Evolutionary conservation across 805 yeast genomes (phyloP), one percentile per base, ranked within the genome.

Genomic region (Wickerhamomyces ciferrii): DNA sequence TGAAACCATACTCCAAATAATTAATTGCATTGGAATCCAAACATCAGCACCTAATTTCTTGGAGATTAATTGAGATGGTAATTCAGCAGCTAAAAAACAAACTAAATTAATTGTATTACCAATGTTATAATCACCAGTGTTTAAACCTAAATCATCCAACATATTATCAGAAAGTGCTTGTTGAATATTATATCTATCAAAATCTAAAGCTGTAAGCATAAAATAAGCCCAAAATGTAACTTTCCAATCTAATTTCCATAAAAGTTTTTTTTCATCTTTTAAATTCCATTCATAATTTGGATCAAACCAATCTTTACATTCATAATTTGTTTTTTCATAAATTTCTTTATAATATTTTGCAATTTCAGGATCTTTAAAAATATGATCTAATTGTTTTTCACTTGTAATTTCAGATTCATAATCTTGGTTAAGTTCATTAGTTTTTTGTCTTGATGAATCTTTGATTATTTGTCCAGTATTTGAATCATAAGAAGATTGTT

Each of bases 1-100:
- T 4, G 83, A 73, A 19, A 81, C 79, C 21, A 76, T 46, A 31
- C 79, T 71, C 86, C 87, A 81, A 1, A 68, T 48, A 18, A 65
- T 54, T 64, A 81, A 76, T 54, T 81, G 84, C 32, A 69, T 56
- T 4, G 85, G 85, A 49, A 81, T 71, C 71, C 81, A 78, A 15
- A 67, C 53, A 55, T 80, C 85, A 4, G 83, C 76, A 5, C 87
- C 87, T 31, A 81, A 47, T 43, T 67, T 69, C 59, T 82, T 82
- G 27, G 84, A 75, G 27, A 82, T 66, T 49, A 82, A 66, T 58
- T 81, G 85, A 2, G 84, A 78, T 0, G 87, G 87, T 15, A 82
- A 60, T 59, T 82, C 87, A 14, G 84, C 79, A n/a, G 66, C 48
- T 44, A 81, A 59, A 51, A 82, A 82, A 37, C 72, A 65, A 7